Evolutionary conservation across 495 filamentous ascomycete genomes (phyloP), one percentile per base, ranked within the genome.

Genomic region (Neurospora sp.): DNA sequence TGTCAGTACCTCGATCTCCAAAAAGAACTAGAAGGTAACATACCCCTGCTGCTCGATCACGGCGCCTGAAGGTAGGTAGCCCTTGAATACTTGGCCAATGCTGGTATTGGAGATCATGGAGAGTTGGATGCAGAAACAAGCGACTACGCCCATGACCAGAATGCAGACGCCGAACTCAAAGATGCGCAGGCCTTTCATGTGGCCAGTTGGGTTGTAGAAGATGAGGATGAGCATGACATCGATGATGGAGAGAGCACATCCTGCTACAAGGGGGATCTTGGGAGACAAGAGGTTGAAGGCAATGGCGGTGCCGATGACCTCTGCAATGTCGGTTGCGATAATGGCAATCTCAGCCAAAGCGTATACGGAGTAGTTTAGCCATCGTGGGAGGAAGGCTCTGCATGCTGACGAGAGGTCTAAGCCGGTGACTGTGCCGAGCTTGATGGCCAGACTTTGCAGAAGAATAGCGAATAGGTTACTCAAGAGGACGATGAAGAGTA

Each of bases 91-190:
- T 68, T 93, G 89, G 2, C 91, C 91, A 22, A 92, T 83, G 3
- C 86, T 86, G 38, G 91, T 90, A 72, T 87, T 80, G 70, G 87
- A 82, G 78, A 97, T 93, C 73, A 93, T 85, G 5, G 91, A 92
- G 31, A 97, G 89, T 78, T 97, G 92, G 73, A 96, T 91, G 78
- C 92, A 94, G 79, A 97, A 97, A 82, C 93, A 96, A n/a, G 94
- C 80, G 18, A 94, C 93, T 0, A 97, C 94, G 8, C 90, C 93
- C 38, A 97, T 79, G 3, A 97, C 94, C 7, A 97, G 80, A 4
- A 85, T 80, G 83, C 91, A 89, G 71, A 97, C 93, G 75, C 93
- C 93, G 75, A 87, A 85, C 81, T 97, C 94, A 77, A 97, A 97
- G 9, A 87, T 76, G 46, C 94, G 88, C 16, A 96, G 80, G 0